phyloP scores from a whole-genome alignment of 352 stramenopile genomes.

The Peronosclerospora sorghi region DNA sequence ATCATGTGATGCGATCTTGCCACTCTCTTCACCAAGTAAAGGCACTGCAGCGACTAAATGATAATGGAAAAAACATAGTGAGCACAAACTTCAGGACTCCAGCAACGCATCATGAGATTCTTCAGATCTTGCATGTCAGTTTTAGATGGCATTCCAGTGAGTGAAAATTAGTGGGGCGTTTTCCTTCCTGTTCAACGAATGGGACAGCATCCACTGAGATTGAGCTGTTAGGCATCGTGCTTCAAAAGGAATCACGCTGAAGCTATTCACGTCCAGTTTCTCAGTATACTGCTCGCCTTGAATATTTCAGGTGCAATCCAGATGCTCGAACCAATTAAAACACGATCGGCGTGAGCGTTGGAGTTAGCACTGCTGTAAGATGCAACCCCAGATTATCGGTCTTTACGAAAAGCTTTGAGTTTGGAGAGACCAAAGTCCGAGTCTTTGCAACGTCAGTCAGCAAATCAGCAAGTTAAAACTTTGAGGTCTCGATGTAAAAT shows the following conservation, averaged over 20 bases:
- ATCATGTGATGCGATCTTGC: constrained; percentile 81
- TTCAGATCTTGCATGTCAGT: constrained; percentile 57
- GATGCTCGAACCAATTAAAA: constrained; percentile 79
- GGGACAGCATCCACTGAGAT: constrained; percentile 76
- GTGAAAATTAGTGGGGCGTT: constrained; percentile 68
- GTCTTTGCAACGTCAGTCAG: constrained; percentile 78
- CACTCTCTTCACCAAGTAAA: constrained; percentile 66
- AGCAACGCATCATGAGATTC: constrained; percentile 66
- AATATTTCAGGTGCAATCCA: constrained; percentile 71
- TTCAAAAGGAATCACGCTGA: constrained; percentile 79
- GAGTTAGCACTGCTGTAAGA: constrained; percentile 34
- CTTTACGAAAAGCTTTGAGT: constrained; percentile 69
- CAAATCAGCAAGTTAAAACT: constrained; percentile 71
- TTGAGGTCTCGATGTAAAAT: constrained; percentile 84
- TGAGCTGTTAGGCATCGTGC: constrained; percentile 55
- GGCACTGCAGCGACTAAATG: constrained; percentile 58
- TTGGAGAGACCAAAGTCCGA: constrained; percentile 77
- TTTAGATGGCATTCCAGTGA: constrained; percentile 35
- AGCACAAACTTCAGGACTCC: constrained; percentile 51
- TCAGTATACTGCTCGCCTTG: constrained; percentile 84
- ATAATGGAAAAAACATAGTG: constrained; percentile 77
- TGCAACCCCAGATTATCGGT: constrained; percentile 81
- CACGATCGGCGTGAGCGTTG: constrained; percentile 19
- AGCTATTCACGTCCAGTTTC: constrained; percentile 86
- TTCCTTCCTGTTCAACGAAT: constrained; percentile 69